Percentiles rank a stretch among this genome's conserved stretches.
Evolutionary conservation across 768 basidiomycete species (phyloP).

Genomic region (Boletus barrowsii): DNA sequence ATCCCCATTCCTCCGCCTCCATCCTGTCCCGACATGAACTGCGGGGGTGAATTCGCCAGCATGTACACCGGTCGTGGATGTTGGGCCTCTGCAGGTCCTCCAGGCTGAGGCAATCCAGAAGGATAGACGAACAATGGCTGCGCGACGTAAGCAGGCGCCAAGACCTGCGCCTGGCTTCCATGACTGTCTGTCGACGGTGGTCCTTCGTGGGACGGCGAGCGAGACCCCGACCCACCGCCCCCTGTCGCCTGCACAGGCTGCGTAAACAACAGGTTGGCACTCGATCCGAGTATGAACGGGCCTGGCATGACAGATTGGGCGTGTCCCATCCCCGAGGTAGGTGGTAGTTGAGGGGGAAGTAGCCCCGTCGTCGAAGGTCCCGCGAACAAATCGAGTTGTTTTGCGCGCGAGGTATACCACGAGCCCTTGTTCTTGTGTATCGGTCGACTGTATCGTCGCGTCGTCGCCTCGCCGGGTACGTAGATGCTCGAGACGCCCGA

Average conservation of each 20-base stretch:
- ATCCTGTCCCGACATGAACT: slow-evolving; percentile 14
- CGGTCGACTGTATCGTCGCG: slow-evolving; percentile 29
- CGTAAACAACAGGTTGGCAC: slow-evolving; percentile 29
- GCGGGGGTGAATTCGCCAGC: slow-evolving; percentile 25
- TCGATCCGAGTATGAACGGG: slow-evolving; percentile 32
- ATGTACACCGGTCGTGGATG: slow-evolving; percentile 28
- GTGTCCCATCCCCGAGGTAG: slow-evolving; percentile 1
- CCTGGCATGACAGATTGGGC: slow-evolving; percentile 12
- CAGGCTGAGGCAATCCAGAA: slow-evolving; percentile 30
- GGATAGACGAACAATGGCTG: slow-evolving; percentile 31
- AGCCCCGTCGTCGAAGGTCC: slow-evolving; percentile 32
- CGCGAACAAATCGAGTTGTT: slow-evolving; percentile 28
- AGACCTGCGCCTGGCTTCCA: slow-evolving; percentile 24
- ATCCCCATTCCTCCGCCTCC: not conserved
- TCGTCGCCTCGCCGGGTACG: slow-evolving; percentile 37
- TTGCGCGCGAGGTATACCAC: slow-evolving; percentile 30
- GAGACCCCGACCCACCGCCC: slow-evolving; percentile 16
- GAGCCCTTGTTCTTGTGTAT: slow-evolving; percentile 24
- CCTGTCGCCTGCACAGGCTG: slow-evolving; percentile 12
- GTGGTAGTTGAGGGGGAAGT: slow-evolving; percentile 16
- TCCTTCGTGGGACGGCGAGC: slow-evolving; percentile 32
- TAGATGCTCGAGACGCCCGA: slow-evolving; percentile 48
- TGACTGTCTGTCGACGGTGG: slow-evolving; percentile 32
- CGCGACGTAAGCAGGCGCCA: slow-evolving; percentile 29
- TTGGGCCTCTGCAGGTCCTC: slow-evolving; percentile 23